Conservation (phyloP, 73 alveolate species). For the Strombidium stylifer region DNA sequence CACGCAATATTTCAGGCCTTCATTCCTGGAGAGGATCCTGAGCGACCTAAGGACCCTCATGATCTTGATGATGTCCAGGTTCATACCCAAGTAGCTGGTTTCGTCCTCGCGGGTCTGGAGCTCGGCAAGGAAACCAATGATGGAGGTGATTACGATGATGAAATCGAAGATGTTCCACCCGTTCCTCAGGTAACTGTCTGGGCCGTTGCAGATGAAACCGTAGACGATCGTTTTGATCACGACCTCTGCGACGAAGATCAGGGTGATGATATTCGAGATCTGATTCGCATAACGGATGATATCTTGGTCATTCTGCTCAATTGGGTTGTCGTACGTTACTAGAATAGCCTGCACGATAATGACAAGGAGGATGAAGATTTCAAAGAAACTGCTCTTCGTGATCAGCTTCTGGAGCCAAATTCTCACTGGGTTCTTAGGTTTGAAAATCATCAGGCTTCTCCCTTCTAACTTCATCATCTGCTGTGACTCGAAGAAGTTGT, state of each 20-base stretch:
- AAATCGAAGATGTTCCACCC: conserved; percentile 94
- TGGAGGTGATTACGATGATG: conserved; percentile 83
- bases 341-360: conserved; percentile 53
- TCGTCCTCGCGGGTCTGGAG: conserved; percentile 28
- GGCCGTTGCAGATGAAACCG: conserved; percentile 88
- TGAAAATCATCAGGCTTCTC: conserved; percentile 1
- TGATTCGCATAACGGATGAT: conserved; percentile 4
- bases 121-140: too few species aligned
- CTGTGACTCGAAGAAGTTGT: not conserved
- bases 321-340: conserved; percentile 57
- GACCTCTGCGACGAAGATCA: conserved; percentile 76
- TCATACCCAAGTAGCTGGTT: conserved; percentile 49
- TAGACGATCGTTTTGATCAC: conserved; percentile 71
- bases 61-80: conserved; percentile 81
- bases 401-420: not conserved
- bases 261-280: conserved; percentile 71
- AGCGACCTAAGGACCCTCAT: conserved; percentile 90
- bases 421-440: not conserved
- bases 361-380: conserved; percentile 46
- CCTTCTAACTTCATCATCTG: not conserved
- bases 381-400: conserved; percentile 14
- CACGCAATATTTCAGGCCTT: conserved; percentile 80
- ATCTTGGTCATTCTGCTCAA: conserved; percentile 42
- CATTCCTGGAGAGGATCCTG: conserved; percentile 83
- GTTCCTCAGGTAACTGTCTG: conserved; percentile 81